Percentiles rank a stretch among this genome's conserved stretches.
Evolutionary conservation across 2,329 filamentous ascomycete genomes (phyloP).

Genomic region (Claviceps sorghi): DNA sequence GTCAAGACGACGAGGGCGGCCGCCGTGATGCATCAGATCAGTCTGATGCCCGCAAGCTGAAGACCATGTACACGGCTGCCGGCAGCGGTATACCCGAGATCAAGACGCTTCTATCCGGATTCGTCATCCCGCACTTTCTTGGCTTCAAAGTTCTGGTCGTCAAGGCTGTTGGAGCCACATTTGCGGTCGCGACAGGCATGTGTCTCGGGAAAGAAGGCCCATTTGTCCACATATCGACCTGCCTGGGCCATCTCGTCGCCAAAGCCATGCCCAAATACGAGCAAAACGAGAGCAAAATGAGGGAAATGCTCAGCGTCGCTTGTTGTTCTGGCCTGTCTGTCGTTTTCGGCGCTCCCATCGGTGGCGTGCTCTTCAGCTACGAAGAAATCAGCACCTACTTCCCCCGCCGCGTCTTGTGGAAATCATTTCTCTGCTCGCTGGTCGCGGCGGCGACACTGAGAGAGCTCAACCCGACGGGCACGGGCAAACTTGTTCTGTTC

Average conservation of each 20-base stretch:
- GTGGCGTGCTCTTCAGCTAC: conserved; percentile 45
- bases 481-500: conserved; percentile 45
- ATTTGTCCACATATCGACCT: conserved; percentile 47
- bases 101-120: conserved; percentile 46
- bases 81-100: conserved; percentile 47
- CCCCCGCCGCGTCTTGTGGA: conserved; percentile 39
- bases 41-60: conserved; percentile 17
- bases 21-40: conserved; percentile 8
- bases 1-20: not conserved
- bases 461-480: conserved; percentile 43
- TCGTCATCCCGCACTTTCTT: conserved; percentile 43
- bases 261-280: conserved; percentile 39
- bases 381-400: conserved; percentile 48
- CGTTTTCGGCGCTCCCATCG: conserved; percentile 47
- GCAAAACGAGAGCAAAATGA: conserved; percentile 42
- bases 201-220: conserved; percentile 48
- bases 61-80: conserved; percentile 43
- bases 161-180: conserved; percentile 42
- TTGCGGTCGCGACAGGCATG: conserved; percentile 45
- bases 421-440: conserved; percentile 43
- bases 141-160: conserved; percentile 38
- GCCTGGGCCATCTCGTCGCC: conserved; percentile 38
- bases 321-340: conserved; percentile 44
- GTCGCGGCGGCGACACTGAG: conserved; percentile 40
- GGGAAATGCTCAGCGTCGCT: conserved; percentile 42